Evolutionary conservation across 352 stramenopile genomes (phyloP), one percentile per base, ranked within the genome.

Genomic region (Phytophthora citrophthora): DNA sequence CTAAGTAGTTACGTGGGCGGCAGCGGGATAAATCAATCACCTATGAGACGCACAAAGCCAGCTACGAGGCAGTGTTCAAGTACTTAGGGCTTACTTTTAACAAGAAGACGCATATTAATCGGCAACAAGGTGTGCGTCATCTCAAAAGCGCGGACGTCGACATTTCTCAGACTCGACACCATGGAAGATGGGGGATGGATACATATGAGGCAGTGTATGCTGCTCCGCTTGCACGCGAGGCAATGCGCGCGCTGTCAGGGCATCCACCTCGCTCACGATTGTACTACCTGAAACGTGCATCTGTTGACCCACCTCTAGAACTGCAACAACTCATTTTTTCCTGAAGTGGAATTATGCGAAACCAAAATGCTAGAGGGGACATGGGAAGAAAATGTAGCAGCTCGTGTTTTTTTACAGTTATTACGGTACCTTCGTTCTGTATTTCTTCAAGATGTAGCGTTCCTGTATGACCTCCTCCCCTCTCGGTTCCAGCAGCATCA

Each of bases 111-210:
- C 20, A 50, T 29, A 63, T 54, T 20, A 54, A 61, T 38, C 41
- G 54, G 6, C 54, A 61, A 12, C 54, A 61, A 61, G 20, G 54
- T 9, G 54, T 61, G 1, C 29, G 43, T 5, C 54, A 61, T 23
- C 20, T 54, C 8, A 23, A 54, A 32, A 61, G 15, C 5, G 31
- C 32, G 5, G 20, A 61, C 12, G 54, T 54, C 4, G 54, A 61
- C 5, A 54, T 54, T 29, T 40, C 16, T 13, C 44, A 50, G 13
- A 50, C 44, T 12, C 24, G 44, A 13, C 15, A 31, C 10, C 29
- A 61, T 15, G 43, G 54, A 16, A 54, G 31, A 38, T 53, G 43
- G 43, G 43, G 26, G 15, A 40, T 53, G 34, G 32, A 62, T 39
- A 40, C 44, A 1, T 46, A 31, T 29, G 54, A 62, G 16, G 31